Percentiles rank a stretch among this genome's conserved stretches.
Conservation (phyloP, 306 rosid genomes). For the Carpinus viminea region DNA sequence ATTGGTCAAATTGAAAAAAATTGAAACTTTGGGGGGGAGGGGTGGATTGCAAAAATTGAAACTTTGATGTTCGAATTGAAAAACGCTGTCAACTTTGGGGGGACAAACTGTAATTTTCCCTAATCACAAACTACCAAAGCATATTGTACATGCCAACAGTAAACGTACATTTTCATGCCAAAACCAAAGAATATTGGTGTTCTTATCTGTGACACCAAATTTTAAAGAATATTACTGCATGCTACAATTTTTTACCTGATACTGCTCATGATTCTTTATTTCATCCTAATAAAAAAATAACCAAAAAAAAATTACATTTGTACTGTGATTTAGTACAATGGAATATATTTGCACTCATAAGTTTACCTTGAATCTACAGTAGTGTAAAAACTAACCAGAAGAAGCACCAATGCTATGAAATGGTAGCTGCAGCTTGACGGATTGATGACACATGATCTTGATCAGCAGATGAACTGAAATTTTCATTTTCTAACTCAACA, state of each 20-base stretch:
- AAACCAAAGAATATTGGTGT: too few relatives aligned
- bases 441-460: slow-evolving; percentile 30
- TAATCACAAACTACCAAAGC: too few relatives aligned
- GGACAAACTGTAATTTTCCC: too few relatives aligned
- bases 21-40: too few relatives aligned
- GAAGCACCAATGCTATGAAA: slow-evolving; percentile 25
- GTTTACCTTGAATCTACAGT: slow-evolving; percentile 1
- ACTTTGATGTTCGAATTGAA: too few relatives aligned
- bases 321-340: slow-evolving; percentile 10
- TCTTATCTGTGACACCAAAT: too few relatives aligned
- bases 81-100: too few relatives aligned
- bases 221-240: neutral
- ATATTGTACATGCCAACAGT: too few relatives aligned
- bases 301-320: neutral
- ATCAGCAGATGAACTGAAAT: slow-evolving; percentile 2
- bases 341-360: neutral
- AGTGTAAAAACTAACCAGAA: slow-evolving; percentile 11
- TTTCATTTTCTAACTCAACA: slow-evolving; percentile 51
- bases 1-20: too few relatives aligned
- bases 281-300: too few relatives aligned
- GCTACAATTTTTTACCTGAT: neutral
- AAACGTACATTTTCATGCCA: too few relatives aligned
- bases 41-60: too few relatives aligned
- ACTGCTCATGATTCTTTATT: neutral
- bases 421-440: slow-evolving; percentile 28